Evolutionary conservation across 179 eudicot species (phyloP).

Genomic region (Actinidia polygama): DNA sequence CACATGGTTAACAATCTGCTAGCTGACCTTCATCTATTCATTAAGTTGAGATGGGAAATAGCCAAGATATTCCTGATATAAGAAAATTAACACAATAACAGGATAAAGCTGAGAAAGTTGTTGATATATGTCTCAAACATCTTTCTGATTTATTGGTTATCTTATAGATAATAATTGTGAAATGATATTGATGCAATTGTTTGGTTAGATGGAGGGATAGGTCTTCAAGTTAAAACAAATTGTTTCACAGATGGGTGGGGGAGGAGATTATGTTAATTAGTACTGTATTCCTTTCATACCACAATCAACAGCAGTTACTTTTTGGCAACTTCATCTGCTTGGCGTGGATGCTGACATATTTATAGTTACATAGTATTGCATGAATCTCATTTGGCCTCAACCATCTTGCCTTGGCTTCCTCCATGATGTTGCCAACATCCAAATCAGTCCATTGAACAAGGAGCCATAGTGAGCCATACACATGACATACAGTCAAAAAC

Average conservation of each 20-base stretch:
- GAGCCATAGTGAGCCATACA: conserved; percentile 13
- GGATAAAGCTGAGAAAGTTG: too few species aligned
- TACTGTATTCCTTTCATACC: background rate
- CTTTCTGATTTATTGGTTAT: too few species aligned
- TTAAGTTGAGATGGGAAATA: too few species aligned
- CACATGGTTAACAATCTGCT: too few species aligned
- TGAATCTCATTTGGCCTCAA: conserved; percentile 95
- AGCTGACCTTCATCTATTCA: too few species aligned
- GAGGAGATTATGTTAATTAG: background rate
- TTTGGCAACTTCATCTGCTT: conserved; percentile 85
- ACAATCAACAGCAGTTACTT: conserved; percentile 42
- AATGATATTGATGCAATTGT: too few species aligned
- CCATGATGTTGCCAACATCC: conserved; percentile 70
- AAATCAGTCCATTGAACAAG: conserved; percentile 58
- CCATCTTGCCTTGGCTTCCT: conserved; percentile 91
- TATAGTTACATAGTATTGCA: conserved; percentile 77
- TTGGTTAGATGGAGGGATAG: background rate
- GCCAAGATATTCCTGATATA: too few species aligned
- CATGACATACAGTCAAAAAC: background rate
- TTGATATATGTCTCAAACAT: too few species aligned
- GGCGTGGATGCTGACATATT: conserved; percentile 61
- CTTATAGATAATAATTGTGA: too few species aligned
- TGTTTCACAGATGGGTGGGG: background rate
- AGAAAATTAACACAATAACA: too few species aligned
- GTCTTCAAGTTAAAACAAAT: background rate